phyloP scores from a whole-genome alignment of 1,284 basidiomycete species.

The Fomitopsis schrenkii region DNA sequence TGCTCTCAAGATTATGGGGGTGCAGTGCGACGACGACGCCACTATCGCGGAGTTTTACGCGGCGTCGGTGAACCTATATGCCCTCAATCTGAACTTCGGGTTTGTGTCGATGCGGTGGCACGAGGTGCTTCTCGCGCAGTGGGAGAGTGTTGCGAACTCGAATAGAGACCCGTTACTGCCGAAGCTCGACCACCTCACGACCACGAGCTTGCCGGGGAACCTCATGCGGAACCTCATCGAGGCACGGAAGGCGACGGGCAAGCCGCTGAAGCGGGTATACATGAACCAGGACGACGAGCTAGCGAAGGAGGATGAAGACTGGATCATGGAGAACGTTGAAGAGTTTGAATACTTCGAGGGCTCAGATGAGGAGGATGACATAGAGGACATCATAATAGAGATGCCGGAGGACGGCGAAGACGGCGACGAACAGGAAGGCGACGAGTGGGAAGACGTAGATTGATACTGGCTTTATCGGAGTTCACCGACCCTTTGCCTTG shows the following conservation, averaged over 20 bases:
- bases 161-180: conserved; percentile 23
- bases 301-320: conserved; percentile 14
- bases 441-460: conserved; percentile 5
- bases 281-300: conserved; percentile 30
- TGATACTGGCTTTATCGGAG: not conserved
- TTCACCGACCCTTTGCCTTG: not conserved
- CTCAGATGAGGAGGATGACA: conserved; percentile 19
- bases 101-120: conserved; percentile 33
- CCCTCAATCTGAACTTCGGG: conserved; percentile 43
- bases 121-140: conserved; percentile 29
- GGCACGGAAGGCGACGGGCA: conserved; percentile 35
- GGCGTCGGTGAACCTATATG: conserved; percentile 31
- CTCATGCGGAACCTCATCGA: conserved; percentile 41
- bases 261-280: conserved; percentile 39
- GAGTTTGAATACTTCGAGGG: conserved; percentile 20
- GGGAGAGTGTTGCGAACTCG: not conserved
- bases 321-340: conserved; percentile 18
- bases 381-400: conserved; percentile 17
- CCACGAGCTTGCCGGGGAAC: conserved; percentile 37
- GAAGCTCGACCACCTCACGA: conserved; percentile 40
- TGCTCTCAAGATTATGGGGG: conserved; percentile 38
- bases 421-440: conserved; percentile 10
- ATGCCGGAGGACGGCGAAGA: conserved; percentile 3
- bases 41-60: conserved; percentile 34
- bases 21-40: conserved; percentile 36